Evolutionary conservation across 129 eudicot species (phyloP).

Genomic region (Centella asiatica): DNA sequence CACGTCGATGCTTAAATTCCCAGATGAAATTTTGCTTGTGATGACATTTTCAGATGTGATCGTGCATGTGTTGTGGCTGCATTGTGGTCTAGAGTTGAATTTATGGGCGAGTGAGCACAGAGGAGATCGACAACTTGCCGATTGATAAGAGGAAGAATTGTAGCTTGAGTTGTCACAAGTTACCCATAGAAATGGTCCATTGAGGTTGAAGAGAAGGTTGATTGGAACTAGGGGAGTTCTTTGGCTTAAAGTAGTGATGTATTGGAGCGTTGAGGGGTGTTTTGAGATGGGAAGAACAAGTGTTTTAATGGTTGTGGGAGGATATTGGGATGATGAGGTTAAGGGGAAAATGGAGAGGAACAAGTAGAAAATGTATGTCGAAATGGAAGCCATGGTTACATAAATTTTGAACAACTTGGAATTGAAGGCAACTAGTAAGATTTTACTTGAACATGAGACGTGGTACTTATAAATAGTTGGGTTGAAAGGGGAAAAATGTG

Average conservation of each 20-base stretch:
- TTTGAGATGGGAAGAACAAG: slow-evolving; percentile 20
- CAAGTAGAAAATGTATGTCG: background rate
- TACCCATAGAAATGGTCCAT: slow-evolving; percentile 12
- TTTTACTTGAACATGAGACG: background rate
- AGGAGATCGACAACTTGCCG: slow-evolving; percentile 3
- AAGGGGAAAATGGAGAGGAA: background rate
- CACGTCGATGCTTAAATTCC: background rate
- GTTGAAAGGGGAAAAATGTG: too few species aligned
- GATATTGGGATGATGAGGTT: background rate
- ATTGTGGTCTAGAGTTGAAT: background rate
- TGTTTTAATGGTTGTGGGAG: background rate
- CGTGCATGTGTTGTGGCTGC: slow-evolving; percentile 7
- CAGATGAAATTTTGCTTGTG: slow-evolving; percentile 7
- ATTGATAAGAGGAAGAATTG: slow-evolving; percentile 11
- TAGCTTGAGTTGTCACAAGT: slow-evolving; percentile 5
- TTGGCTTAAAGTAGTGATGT: slow-evolving; percentile 4
- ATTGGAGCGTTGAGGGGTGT: slow-evolving; percentile 14
- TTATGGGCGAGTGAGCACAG: slow-evolving; percentile 7
- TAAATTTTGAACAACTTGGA: too few species aligned
- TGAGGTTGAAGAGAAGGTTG: slow-evolving; percentile 11
- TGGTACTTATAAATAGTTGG: background rate
- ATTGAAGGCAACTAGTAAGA: background rate
- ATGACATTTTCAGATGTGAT: slow-evolving; percentile 2
- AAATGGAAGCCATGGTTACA: slow-evolving; percentile 1
- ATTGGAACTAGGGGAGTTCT: slow-evolving; percentile 11